Base-by-base conservation (phyloP, 495 filamentous ascomycete genomes). In the Penicillium waksmanii region DNA sequence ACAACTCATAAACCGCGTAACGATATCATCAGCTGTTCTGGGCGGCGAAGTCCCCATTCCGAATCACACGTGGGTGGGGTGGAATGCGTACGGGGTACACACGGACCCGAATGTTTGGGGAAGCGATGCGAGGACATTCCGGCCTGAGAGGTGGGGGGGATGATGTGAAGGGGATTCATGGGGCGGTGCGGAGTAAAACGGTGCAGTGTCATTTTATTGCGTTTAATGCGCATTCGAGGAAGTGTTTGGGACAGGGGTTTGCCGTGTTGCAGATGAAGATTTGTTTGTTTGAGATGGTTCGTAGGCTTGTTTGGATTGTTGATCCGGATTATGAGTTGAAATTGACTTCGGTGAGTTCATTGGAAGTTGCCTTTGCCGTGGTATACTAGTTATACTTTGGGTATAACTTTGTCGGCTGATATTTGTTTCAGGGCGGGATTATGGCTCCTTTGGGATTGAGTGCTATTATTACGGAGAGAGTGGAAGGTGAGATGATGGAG, bases 121-220 rank as follows among this genome's bases (percentile, higher is more conserved):
- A 0, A 5, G 33, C 1, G 60, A 66, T 36, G 71, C 73, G 3
- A 31, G 60, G 3, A 66, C 65, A 3, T 76, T 79, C 42, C 56
- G 47, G 3, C 75, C 76, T 0, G 67, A 73, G 49, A 60, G 76
- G n/a, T 79, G 76, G 76, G 76, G 75, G 0, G 44, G 5, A n/a
- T 0, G 70, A 49, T 13, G 56, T 69, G 1, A 68, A 73, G 19
- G 66, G 65, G n/a, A 75, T 78, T 44, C 64, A 72, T 31, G 50
- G 17, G 5, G 27, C 51, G 11, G 60, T 70, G 27, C 61, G 75
- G 18, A 64, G 60, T 23, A 66, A 68, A 31, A 76, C 61, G 12
- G 63, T 66, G 27, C 63, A 67, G 33, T 73, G 70, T 12, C 56
- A 68, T 23, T 78, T 71, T 38, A 77, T 77, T 38, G 65, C 73